A percentile compares a stretch with the other conserved stretches of the same genome.
These are phyloP conservation scores for Plasmodium gonderi DNA, from an alignment of 169 alveolate species.

Conservation along the genomic window DNA sequence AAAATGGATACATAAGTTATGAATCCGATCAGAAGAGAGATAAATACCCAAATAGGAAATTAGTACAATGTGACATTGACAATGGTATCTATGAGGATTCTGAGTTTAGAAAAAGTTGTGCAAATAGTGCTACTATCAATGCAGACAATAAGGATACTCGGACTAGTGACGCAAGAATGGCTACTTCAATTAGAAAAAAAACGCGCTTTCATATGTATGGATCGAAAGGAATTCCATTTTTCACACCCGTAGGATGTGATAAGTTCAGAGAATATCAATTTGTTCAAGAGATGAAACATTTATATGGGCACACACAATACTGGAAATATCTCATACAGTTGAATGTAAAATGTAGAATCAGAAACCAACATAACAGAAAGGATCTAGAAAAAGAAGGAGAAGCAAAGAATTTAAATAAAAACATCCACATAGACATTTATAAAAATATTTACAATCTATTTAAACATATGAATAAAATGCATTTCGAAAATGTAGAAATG, in stretches of 20 bases:
- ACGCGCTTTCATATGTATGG: not conserved
- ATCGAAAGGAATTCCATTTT: not conserved
- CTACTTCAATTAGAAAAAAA: too few species aligned
- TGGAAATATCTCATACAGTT: constrained; percentile 41
- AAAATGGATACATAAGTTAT: not conserved
- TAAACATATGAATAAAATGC: constrained; percentile 40
- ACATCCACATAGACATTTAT: constrained; percentile 21
- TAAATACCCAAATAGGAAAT: not conserved
- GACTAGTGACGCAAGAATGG: too few species aligned
- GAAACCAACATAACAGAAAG: too few species aligned
- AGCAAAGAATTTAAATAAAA: not conserved
- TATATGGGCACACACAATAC: constrained; percentile 32
- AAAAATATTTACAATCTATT: constrained; percentile 35
- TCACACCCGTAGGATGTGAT: not conserved
- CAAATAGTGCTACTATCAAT: too few species aligned
- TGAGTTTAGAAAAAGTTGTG: too few species aligned
- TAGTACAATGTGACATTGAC: too few species aligned
- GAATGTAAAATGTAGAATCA: constrained; percentile 19
- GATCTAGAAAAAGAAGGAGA: not conserved
- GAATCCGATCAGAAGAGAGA: not conserved
- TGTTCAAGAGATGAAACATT: constrained; percentile 10
- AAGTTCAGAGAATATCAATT: not conserved
- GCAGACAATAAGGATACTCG: too few species aligned
- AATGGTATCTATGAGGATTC: too few species aligned
- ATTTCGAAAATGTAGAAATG: constrained; percentile 14